These are phyloP conservation scores for Protomyces inouyei DNA, from an alignment of 1,139 yeast genomes.

Conservation along the genomic window DNA sequence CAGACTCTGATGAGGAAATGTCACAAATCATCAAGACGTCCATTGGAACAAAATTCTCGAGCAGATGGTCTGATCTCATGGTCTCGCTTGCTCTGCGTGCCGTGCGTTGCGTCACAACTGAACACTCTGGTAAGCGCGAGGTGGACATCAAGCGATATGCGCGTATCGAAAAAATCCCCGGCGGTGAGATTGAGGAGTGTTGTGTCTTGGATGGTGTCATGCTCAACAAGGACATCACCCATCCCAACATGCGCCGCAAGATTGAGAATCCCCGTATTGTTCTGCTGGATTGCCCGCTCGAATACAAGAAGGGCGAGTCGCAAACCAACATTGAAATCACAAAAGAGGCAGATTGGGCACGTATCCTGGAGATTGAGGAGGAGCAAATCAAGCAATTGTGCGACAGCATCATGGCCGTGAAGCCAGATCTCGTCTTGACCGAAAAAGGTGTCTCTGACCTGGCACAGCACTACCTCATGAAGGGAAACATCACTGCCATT, in stretches of 20 bases:
- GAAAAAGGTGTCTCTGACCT: conserved; percentile 99
- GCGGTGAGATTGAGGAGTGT: conserved; percentile 91
- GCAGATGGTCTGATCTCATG: conserved; percentile 90
- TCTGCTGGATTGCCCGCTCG: conserved; percentile 91
- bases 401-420: conserved; percentile 74
- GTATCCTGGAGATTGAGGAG: conserved; percentile 93
- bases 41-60: conserved; percentile 91
- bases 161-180: conserved; percentile 92
- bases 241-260: conserved; percentile 90
- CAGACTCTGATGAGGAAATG: conserved; percentile 80
- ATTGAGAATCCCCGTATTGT: conserved; percentile 86
- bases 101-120: conserved; percentile 71
- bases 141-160: conserved; percentile 91
- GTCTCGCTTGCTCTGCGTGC: conserved; percentile 83
- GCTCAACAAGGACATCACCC: conserved; percentile 94
- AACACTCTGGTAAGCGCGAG: conserved; percentile 64
- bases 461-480: conserved; percentile 92
- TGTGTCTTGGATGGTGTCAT: conserved; percentile 85
- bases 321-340: conserved; percentile 97
- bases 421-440: conserved; percentile 91
- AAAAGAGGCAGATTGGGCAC: conserved; percentile 93
- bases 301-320: conserved; percentile 97
- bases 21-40: conserved; percentile 79
- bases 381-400: conserved; percentile 89
- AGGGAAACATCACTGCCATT: conserved; percentile 87